Evolutionary conservation across 768 basidiomycete species (phyloP), one percentile per base, ranked within the genome.

Genomic region (Porphyrellus cyaneotinctus): DNA sequence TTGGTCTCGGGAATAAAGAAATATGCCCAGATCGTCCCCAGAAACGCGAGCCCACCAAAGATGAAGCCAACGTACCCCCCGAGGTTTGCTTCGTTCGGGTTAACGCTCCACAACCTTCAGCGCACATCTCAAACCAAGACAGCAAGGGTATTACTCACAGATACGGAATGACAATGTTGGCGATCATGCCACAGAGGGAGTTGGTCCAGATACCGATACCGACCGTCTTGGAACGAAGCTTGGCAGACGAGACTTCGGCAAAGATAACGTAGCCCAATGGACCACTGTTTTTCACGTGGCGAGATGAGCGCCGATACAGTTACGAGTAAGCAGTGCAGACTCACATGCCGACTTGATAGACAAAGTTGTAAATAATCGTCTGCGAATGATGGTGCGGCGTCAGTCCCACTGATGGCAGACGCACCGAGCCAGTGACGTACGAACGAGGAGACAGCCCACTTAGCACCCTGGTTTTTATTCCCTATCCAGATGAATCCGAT

Each of bases 291-390:
- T 7, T 18, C 4, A 12, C 3, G 17, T 1, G 11, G 22, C 5
- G 11, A 11, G 3, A 11, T 53, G 12, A 53, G 23, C 23, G 8
- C 41, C 31, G 13, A 18, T n/a, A 28, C 20, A 13, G 1, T 2
- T 2, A 20, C 17, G 35, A 28, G 2, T n/a, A 4, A 30, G 1
- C 2, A 2, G 26, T 5, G 6, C 4, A 17, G n/a, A 39, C 66
- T 49, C 15, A 68, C 66, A 67, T 66, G 53, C 53, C 49, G 20
- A 30, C 37, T 53, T 68, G 64, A 47, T 60, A 68, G 17, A 64
- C 56, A 49, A 67, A 68, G 49, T 66, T 68, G 49, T 67, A 68
- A 39, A 68, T 54, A 43, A 67, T 62, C 51, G 64, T 67, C 66
- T 67, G 15, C 26, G 5, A 28, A 28, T 2, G 17, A 20, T 14